Percentiles rank a stretch among this genome's conserved stretches.
phyloP scores from a whole-genome alignment of 805 yeast genomes.

The Monosporozyma yasuniensis region DNA sequence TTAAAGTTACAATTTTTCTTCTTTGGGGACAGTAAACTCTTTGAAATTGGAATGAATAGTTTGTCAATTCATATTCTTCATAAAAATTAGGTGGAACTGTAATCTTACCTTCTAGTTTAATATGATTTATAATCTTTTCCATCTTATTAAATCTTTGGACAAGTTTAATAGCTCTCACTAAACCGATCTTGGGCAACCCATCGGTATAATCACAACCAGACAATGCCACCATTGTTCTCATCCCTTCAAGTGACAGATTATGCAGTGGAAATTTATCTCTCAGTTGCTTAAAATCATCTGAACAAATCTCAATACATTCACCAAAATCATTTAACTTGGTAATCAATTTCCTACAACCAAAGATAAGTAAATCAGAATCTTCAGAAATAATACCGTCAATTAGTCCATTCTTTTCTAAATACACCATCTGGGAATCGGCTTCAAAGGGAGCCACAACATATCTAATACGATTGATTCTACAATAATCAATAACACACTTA shows the following conservation, averaged over 20 bases:
- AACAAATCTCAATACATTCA: conserved; percentile 58
- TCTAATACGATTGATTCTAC: conserved; percentile 47
- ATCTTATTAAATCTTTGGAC: conserved; percentile 44
- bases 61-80: conserved; percentile 56
- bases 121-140: conserved; percentile 46
- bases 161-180: conserved; percentile 60
- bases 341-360: conserved; percentile 69
- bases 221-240: conserved; percentile 70
- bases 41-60: conserved; percentile 73
- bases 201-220: conserved; percentile 96
- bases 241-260: conserved; percentile 44
- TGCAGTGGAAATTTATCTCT: conserved; percentile 41
- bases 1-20: conserved; percentile 46
- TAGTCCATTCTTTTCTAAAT: conserved; percentile 60
- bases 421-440: conserved; percentile 96
- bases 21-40: conserved; percentile 69
- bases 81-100: conserved; percentile 49
- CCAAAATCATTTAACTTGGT: conserved; percentile 74
- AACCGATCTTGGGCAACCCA: conserved; percentile 76
- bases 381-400: conserved; percentile 87
- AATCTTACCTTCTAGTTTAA: conserved; percentile 52
- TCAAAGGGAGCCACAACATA: conserved; percentile 96
- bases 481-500: conserved; percentile 64
- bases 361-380: conserved; percentile 84
- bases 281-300: conserved; percentile 44